Evolutionary conservation across 805 yeast genomes (phyloP).

Genomic region (Komagataella pastoris): DNA sequence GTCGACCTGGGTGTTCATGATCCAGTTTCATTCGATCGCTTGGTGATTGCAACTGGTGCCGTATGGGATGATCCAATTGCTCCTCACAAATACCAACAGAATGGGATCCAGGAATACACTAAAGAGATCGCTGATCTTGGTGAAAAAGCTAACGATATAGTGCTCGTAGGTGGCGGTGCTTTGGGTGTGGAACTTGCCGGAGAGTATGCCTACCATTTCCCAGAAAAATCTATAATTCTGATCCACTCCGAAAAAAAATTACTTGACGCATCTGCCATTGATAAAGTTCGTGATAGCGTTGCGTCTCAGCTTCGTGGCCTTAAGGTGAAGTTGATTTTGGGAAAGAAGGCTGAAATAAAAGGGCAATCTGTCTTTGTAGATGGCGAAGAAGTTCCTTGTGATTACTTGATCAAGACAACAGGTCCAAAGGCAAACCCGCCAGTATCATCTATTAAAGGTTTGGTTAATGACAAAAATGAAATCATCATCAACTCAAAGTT

Average conservation of each 20-base stretch:
- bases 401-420: slow-evolving; percentile 4
- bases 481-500: slow-evolving; percentile 10
- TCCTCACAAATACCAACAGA: background rate
- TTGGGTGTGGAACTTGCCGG: slow-evolving; percentile 18
- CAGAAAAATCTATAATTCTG: slow-evolving; percentile 11
- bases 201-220: slow-evolving; percentile 13
- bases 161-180: slow-evolving; percentile 20
- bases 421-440: slow-evolving; percentile 4
- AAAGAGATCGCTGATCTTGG: slow-evolving; percentile 6
- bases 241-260: slow-evolving; percentile 10
- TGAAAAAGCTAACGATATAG: slow-evolving; percentile 12
- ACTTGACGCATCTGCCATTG: slow-evolving; percentile 2
- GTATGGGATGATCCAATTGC: slow-evolving; percentile 14
- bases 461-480: slow-evolving; percentile 6
- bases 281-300: slow-evolving; percentile 1
- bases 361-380: background rate
- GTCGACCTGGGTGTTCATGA: slow-evolving; percentile 7
- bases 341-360: slow-evolving; percentile 3
- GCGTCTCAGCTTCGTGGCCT: slow-evolving; percentile 2
- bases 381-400: slow-evolving; percentile 4
- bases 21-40: slow-evolving; percentile 9
- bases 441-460: background rate
- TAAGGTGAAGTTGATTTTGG: slow-evolving; percentile 8
- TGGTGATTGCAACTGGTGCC: slow-evolving; percentile 18
- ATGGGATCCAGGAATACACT: slow-evolving; percentile 5